Evolutionary conservation across 106 monocot species (phyloP).

Genomic region (Triglochin maritima): DNA sequence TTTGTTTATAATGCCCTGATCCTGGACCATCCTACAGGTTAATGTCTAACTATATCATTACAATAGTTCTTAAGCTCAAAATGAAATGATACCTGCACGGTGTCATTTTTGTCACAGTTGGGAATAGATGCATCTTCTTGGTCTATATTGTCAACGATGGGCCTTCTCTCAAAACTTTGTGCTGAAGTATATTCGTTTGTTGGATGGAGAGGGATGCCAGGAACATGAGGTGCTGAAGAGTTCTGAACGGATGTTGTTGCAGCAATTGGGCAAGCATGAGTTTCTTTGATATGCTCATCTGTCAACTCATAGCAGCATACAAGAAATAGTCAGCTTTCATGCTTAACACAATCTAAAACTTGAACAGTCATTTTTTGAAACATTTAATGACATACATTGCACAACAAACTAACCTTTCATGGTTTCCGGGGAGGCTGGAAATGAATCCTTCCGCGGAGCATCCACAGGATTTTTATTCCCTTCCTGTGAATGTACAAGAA

Average conservation of each 20-base stretch:
- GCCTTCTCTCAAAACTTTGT: conserved; percentile 10
- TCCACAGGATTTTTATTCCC: background rate
- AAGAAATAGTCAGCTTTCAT: background rate
- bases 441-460: background rate
- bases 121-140: conserved; percentile 3
- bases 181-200: conserved; percentile 4
- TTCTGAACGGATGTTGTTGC: background rate
- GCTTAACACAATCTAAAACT: background rate
- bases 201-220: background rate
- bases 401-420: conserved; percentile 3
- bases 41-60: background rate
- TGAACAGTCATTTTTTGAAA: background rate
- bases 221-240: conserved; percentile 5
- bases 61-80: background rate
- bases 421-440: background rate
- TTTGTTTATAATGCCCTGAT: conserved; percentile 27
- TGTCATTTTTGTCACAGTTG: conserved; percentile 11
- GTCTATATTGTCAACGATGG: conserved; percentile 1
- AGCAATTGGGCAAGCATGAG: conserved; percentile 1
- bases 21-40: conserved; percentile 19
- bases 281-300: conserved; percentile 25
- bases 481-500: background rate
- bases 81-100: conserved; percentile 20
- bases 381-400: background rate
- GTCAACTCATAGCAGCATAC: background rate